Conservation (phyloP, 2,329 filamentous ascomycete species). For the Cordyceps javanica region DNA sequence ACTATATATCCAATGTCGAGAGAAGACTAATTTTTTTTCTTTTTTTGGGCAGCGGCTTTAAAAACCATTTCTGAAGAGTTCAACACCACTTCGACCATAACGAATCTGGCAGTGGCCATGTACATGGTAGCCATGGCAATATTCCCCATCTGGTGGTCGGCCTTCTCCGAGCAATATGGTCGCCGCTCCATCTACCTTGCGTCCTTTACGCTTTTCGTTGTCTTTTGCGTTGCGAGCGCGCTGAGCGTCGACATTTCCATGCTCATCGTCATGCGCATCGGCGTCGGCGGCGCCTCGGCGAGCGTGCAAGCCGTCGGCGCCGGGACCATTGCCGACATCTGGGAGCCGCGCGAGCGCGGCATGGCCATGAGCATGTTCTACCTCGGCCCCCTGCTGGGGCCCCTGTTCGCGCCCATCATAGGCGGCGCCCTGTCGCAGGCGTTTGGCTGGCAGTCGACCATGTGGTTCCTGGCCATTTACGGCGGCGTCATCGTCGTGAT, state of each 20-base stretch:
- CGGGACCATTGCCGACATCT: slow-evolving; percentile 37
- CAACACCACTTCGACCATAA: slow-evolving; percentile 4
- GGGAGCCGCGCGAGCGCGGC: slow-evolving; percentile 62
- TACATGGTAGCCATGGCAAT: slow-evolving; percentile 67
- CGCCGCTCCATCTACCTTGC: slow-evolving; percentile 64
- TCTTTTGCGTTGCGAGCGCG: slow-evolving; percentile 61
- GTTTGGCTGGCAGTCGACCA: slow-evolving; percentile 64
- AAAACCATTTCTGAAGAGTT: background rate
- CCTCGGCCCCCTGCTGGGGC: slow-evolving; percentile 64
- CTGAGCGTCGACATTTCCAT: slow-evolving; percentile 60
- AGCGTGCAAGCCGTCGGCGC: slow-evolving; percentile 29
- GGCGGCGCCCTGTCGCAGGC: slow-evolving; percentile 59
- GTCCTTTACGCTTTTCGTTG: slow-evolving; percentile 60
- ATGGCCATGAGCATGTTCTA: slow-evolving; percentile 72
- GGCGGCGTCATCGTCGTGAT: slow-evolving; percentile 48
- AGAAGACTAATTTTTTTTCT: background rate
- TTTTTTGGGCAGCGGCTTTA: background rate
- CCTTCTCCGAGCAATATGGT: slow-evolving; percentile 63
- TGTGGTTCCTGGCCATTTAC: slow-evolving; percentile 67
- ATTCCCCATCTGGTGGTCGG: slow-evolving; percentile 74
- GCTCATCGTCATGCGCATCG: slow-evolving; percentile 65
- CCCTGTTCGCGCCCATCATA: slow-evolving; percentile 64
- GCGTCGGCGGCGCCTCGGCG: slow-evolving; percentile 65
- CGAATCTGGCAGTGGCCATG: slow-evolving; percentile 9
- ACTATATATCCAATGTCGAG: background rate